A percentile compares a stretch with the other conserved stretches of the same genome.
These are phyloP conservation scores for Fraxinus velutina DNA, from an alignment of 305 asterid genomes.

Conservation along the genomic window DNA sequence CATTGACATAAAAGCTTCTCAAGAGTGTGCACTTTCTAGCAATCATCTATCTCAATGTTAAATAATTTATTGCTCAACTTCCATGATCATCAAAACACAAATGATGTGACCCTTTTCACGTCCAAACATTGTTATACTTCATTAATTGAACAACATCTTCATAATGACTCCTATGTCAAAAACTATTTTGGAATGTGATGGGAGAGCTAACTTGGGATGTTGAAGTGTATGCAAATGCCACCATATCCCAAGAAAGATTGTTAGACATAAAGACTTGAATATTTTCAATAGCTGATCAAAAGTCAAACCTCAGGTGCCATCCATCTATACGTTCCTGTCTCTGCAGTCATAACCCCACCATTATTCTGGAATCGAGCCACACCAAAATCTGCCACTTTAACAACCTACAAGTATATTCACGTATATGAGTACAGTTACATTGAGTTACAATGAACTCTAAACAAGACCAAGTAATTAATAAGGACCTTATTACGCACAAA, in stretches of 20 bases:
- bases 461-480: background rate
- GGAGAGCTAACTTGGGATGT: background rate
- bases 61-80: background rate
- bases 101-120: background rate
- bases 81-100: background rate
- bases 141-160: background rate
- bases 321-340: constrained; percentile 89
- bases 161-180: background rate
- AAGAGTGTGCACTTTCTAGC: background rate
- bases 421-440: background rate
- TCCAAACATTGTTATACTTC: background rate
- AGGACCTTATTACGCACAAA: background rate
- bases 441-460: background rate
- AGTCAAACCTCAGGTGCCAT: constrained; percentile 89
- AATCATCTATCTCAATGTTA: background rate
- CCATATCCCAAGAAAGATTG: background rate
- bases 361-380: constrained; percentile 73
- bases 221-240: background rate
- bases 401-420: constrained; percentile 45
- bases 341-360: constrained; percentile 85
- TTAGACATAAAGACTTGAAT: background rate
- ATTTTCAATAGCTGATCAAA: background rate
- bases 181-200: background rate
- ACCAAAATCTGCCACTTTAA: constrained; percentile 87
- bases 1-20: background rate